A percentile compares a stretch with the other conserved stretches of the same genome.
Conservation (phyloP, 495 filamentous ascomycete genomes). For the Staphylotrichum tortipilum region DNA sequence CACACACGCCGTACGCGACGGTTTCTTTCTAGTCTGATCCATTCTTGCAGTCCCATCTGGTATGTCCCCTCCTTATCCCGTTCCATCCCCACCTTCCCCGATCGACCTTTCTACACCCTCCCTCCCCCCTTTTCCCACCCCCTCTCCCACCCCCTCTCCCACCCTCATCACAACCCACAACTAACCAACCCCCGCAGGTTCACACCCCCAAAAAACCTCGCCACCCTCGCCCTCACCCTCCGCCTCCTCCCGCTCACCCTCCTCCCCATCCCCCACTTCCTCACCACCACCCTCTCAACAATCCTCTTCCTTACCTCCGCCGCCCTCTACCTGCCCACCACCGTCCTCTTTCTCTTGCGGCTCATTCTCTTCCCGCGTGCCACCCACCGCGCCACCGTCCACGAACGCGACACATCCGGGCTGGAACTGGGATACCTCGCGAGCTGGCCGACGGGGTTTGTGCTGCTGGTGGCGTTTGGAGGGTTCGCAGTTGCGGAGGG, state of each 20-base stretch:
- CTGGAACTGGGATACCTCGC: background rate
- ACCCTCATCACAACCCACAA: too few species aligned
- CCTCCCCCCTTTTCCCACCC: too few species aligned
- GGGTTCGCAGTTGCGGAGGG: background rate
- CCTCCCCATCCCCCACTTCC: background rate
- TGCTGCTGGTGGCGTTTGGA: constrained; percentile 6
- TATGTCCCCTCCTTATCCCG: background rate
- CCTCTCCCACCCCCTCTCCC: too few species aligned
- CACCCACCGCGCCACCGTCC: background rate
- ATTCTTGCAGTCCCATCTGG: background rate
- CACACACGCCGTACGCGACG: background rate
- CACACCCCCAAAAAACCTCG: constrained; percentile 6
- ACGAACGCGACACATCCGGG: background rate
- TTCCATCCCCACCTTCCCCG: background rate
- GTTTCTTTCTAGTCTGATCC: background rate
- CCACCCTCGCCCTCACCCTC: constrained; percentile 6
- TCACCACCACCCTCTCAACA: background rate
- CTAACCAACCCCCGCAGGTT: constrained; percentile 6
- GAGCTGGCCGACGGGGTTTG: constrained; percentile 1
- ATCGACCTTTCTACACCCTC: too few species aligned
- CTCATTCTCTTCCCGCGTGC: background rate
- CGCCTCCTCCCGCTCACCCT: constrained; percentile 2
- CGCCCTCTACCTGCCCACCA: constrained; percentile 1
- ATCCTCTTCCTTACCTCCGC: constrained; percentile 7
- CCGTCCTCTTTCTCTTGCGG: constrained; percentile 5